Conservation (phyloP, 1,139 yeast species). For the Insectozyma bohioensis region DNA sequence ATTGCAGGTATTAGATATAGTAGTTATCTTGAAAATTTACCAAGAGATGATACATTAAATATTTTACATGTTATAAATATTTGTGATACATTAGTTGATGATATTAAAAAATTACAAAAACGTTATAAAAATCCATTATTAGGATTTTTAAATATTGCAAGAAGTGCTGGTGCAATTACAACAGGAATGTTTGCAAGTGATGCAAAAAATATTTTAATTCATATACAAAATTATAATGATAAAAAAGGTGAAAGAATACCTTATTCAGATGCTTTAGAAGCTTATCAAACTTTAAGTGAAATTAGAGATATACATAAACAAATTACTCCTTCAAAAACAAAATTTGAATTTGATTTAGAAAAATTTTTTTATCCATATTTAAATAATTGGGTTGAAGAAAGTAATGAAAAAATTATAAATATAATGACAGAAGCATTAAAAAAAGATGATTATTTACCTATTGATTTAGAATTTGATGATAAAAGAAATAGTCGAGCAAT, state of each 20-base stretch:
- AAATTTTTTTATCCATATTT: constrained; percentile 58
- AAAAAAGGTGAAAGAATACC: constrained; percentile 41
- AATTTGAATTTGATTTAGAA: constrained; percentile 60
- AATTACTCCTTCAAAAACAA: constrained; percentile 34
- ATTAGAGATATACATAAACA: constrained; percentile 55
- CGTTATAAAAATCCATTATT: constrained; percentile 62
- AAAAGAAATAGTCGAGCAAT: constrained; percentile 54
- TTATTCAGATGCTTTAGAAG: constrained; percentile 60
- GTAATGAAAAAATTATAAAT: constrained; percentile 46
- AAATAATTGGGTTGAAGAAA: constrained; percentile 54
- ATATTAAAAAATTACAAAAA: constrained; percentile 55
- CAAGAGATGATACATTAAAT: constrained; percentile 61
- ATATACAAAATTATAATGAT: constrained; percentile 47
- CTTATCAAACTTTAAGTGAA: constrained; percentile 57
- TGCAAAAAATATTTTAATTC: constrained; percentile 57
- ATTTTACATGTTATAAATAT: constrained; percentile 60
- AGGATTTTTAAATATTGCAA: constrained; percentile 56
- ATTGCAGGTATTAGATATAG: constrained; percentile 63
- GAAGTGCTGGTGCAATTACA: constrained; percentile 55
- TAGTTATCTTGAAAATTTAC: constrained; percentile 49
- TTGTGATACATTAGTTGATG: constrained; percentile 53
- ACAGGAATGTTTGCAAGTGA: constrained; percentile 66
- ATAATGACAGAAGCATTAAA: constrained; percentile 58
- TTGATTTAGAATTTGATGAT: constrained; percentile 42
- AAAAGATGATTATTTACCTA: constrained; percentile 56